Evolutionary conservation across 768 basidiomycete genomes (phyloP).

Genomic region (Antrodiella citrinella): DNA sequence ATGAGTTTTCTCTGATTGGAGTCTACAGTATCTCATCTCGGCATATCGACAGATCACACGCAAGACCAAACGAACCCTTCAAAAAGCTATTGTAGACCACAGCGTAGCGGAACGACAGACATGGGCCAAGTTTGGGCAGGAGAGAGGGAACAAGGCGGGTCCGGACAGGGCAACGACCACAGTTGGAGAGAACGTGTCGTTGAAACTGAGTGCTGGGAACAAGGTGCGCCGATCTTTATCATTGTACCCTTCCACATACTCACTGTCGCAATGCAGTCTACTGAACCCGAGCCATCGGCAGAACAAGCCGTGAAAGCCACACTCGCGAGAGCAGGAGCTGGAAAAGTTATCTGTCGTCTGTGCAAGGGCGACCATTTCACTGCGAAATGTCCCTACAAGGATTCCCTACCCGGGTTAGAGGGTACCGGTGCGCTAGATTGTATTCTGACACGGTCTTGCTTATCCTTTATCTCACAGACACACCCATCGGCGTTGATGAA

Average conservation of each 20-base stretch:
- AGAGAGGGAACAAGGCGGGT: slow-evolving; percentile 79
- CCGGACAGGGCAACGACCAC: slow-evolving; percentile 93
- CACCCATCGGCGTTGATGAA: slow-evolving; percentile 28
- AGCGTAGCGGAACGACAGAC: slow-evolving; percentile 88
- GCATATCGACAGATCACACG: slow-evolving; percentile 59
- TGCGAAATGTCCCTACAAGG: slow-evolving; percentile 97
- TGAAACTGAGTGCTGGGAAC: slow-evolving; percentile 50
- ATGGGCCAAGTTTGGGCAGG: slow-evolving; percentile 91
- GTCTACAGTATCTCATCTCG: background rate
- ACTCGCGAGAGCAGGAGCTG: slow-evolving; percentile 66
- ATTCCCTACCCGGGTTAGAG: slow-evolving; percentile 74
- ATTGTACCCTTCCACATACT: background rate
- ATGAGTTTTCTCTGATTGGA: slow-evolving; percentile 10
- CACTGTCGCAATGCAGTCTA: slow-evolving; percentile 35
- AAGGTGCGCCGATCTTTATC: slow-evolving; percentile 39
- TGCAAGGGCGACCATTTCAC: slow-evolving; percentile 99
- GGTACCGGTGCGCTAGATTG: slow-evolving; percentile 34
- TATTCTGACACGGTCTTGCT: background rate
- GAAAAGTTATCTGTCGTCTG: slow-evolving; percentile 85
- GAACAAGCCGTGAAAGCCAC: slow-evolving; percentile 61
- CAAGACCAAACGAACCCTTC: slow-evolving; percentile 76
- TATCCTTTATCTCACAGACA: slow-evolving; percentile 22
- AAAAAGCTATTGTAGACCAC: slow-evolving; percentile 91
- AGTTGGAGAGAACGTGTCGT: slow-evolving; percentile 65
- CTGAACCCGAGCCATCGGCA: slow-evolving; percentile 58